Evolutionary conservation across 2,329 filamentous ascomycete species (phyloP).

Genomic region (Fusarium acutatum): DNA sequence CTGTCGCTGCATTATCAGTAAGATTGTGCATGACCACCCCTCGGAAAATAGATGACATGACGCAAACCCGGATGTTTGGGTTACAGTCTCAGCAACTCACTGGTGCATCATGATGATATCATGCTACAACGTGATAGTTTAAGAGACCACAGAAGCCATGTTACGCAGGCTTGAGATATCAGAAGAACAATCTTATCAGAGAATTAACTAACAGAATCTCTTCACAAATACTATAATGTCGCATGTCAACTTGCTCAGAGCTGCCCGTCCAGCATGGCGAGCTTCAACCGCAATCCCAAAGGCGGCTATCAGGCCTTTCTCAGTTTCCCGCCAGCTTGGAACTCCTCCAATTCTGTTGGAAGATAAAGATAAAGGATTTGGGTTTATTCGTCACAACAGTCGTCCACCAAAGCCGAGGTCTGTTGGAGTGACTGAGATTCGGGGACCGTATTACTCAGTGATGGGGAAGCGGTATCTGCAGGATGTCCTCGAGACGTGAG

Average conservation of each 20-base stretch:
- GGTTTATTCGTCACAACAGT: conserved; percentile 58
- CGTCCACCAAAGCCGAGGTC: conserved; percentile 57
- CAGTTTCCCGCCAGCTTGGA: not conserved
- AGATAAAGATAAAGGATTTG: not conserved
- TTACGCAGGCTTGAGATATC: no score
- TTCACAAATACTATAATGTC: not conserved
- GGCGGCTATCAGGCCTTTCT: not conserved
- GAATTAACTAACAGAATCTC: rapidly evolving
- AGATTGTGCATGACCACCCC: not conserved
- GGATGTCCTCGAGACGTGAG: conserved; percentile 61
- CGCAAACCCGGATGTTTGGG: not conserved
- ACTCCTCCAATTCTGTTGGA: not conserved
- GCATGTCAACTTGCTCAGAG: not conserved
- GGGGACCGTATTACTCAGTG: conserved; percentile 63
- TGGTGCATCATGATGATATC: conserved; percentile 17
- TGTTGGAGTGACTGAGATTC: conserved; percentile 62
- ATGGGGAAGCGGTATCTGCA: conserved; percentile 62
- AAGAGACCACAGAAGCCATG: not conserved
- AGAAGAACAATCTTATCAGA: not conserved
- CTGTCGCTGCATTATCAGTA: not conserved
- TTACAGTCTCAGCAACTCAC: not conserved
- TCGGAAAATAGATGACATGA: not conserved
- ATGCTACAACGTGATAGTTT: not conserved
- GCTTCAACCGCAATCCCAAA: not conserved
- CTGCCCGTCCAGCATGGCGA: not conserved